These are phyloP conservation scores for Posidonia oceanica DNA, from an alignment of 116 monocot species.

Conservation along the genomic window DNA sequence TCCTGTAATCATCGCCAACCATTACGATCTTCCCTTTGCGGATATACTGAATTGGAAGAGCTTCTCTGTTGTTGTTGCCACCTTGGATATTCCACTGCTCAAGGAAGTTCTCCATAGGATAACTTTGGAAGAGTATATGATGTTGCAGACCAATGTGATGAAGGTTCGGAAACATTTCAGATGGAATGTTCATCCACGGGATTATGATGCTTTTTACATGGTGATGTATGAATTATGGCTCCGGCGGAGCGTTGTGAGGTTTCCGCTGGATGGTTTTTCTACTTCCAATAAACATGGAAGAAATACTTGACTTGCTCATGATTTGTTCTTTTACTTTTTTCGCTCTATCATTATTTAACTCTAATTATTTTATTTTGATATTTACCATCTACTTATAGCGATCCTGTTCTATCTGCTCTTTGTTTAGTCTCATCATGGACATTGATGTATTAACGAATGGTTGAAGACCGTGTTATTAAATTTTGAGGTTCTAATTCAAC, in stretches of 20 bases:
- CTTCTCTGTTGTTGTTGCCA: constrained; percentile 16
- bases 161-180: constrained; percentile 15
- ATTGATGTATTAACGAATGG: too few relatives aligned
- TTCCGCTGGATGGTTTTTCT: not conserved
- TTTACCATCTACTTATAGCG: too few relatives aligned
- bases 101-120: constrained; percentile 10
- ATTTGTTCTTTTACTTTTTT: not conserved
- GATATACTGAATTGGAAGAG: constrained; percentile 17
- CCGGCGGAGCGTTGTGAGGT: constrained; percentile 1
- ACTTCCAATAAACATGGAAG: not conserved
- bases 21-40: constrained; percentile 16
- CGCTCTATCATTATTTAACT: not conserved
- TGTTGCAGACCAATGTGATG: constrained; percentile 10
- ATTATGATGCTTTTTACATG: constrained; percentile 15
- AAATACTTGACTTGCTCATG: not conserved
- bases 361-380: not conserved
- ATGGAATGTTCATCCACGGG: constrained; percentile 3
- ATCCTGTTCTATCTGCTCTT: too few relatives aligned
- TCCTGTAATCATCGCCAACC: constrained; percentile 19
- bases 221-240: constrained; percentile 12
- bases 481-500: too few relatives aligned
- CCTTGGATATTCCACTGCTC: constrained; percentile 12
- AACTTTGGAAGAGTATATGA: constrained; percentile 5
- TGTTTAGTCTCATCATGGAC: too few relatives aligned
- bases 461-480: too few relatives aligned